Conservation (phyloP, 2,329 filamentous ascomycete genomes). For the Penicillium thymicola region DNA sequence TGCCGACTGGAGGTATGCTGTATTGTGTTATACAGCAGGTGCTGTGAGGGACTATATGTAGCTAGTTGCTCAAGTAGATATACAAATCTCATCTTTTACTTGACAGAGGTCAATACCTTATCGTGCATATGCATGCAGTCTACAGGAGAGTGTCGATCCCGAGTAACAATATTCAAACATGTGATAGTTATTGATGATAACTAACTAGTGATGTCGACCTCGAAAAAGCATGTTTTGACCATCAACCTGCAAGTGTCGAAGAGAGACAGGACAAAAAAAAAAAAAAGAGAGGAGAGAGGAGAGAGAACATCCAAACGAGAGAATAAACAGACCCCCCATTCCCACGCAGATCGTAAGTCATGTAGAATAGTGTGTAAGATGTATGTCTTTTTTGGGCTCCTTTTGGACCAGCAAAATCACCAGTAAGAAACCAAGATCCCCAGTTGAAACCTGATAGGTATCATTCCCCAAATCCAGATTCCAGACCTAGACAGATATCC, state of each 20-base stretch:
- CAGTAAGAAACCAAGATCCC: not conserved
- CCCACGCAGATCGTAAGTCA: slow-evolving; percentile 2
- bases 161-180: not conserved
- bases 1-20: slow-evolving; percentile 31
- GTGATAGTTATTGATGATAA: not conserved
- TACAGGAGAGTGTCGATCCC: not conserved
- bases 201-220: not conserved
- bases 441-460: not conserved
- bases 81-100: not conserved
- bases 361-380: slow-evolving; percentile 8
- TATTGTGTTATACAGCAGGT: slow-evolving; percentile 35
- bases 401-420: slow-evolving; percentile 5
- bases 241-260: not conserved
- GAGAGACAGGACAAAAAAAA: not conserved
- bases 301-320: not conserved
- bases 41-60: slow-evolving; percentile 7
- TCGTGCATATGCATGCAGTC: not conserved
- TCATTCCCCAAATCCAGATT: not conserved
- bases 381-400: slow-evolving; percentile 7
- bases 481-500: not conserved
- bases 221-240: not conserved
- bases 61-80: not conserved
- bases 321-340: not conserved
- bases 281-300: not conserved
- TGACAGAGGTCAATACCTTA: not conserved